These are phyloP conservation scores for Boechera retrofracta DNA, from an alignment of 345 rosid species.

Conservation along the genomic window DNA sequence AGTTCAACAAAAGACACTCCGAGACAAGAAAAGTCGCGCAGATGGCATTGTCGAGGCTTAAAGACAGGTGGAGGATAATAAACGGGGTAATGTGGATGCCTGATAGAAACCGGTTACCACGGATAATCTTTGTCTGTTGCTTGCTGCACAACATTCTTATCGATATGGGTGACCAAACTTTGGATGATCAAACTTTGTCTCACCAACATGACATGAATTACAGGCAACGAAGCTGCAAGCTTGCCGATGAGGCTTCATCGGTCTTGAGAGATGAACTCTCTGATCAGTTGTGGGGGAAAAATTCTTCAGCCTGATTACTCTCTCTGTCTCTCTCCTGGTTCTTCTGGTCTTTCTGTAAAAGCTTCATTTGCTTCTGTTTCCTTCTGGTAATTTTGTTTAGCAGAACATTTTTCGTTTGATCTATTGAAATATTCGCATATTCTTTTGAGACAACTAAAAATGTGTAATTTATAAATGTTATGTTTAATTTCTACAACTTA, in stretches of 20 bases:
- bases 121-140: constrained; percentile 72
- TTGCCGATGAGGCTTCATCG: constrained; percentile 50
- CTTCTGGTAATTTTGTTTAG: constrained; percentile 2
- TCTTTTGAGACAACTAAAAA: neutral
- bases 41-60: constrained; percentile 65
- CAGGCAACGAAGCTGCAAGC: constrained; percentile 54
- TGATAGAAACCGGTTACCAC: constrained; percentile 63
- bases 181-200: constrained; percentile 53
- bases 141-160: constrained; percentile 76
- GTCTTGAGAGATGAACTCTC: constrained; percentile 58
- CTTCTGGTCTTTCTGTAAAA: constrained; percentile 26
- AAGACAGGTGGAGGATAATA: constrained; percentile 82
- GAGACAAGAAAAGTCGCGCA: constrained; percentile 57
- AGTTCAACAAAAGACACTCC: constrained; percentile 64
- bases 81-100: constrained; percentile 84
- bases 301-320: constrained; percentile 18
- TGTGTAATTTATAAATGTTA: neutral
- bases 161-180: constrained; percentile 59
- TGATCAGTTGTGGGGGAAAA: constrained; percentile 49
- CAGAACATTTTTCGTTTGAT: neutral
- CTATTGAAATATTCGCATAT: neutral
- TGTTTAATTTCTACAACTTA: neutral
- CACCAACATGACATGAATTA: constrained; percentile 60
- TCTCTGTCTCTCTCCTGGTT: neutral
- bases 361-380: constrained; percentile 25